Evolutionary conservation across 345 rosid genomes (phyloP), one percentile per base, ranked within the genome.

Genomic region (Eucalyptus caleyi): DNA sequence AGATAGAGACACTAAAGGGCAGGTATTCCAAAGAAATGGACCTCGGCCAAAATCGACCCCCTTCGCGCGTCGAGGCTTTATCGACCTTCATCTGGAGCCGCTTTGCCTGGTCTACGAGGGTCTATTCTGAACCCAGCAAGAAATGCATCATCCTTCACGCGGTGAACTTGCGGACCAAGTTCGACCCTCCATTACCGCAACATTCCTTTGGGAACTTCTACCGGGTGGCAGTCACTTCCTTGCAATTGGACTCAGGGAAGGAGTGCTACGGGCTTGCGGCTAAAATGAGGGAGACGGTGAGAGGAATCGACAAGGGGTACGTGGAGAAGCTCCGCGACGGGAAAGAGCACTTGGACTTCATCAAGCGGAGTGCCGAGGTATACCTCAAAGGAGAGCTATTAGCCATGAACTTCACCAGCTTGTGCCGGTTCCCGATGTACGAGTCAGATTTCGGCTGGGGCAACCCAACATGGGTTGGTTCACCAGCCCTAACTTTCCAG

Each of bases 361-460:
- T 32, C 50, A 86, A 21, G 30, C 53, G 50, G n/a, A 56, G 23
- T 18, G 86, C 51, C 7, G 86, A 89, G 54, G 86, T 87, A 45
- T 87, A 81, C 27, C 81, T 81, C 89, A 88, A 85, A 53, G 88
- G 92, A 53, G 91, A 92, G 87, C 50, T 92, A 50, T 62, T 93
- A 7, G 6, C 86, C 5, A 92, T 94, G 32, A 85, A 37, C 59
- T 87, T 90, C 86, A 89, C 94, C n/a, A 93, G 94, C 91, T 51
- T 89, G 89, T 93, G 93, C 88, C 87, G 90, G 90, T 91, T 92
- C 65, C 93, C 92, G 11, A 21, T 90, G 7, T 93, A 91, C 72
- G 95, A 90, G 42, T 90, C 91, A 23, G 93, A 93, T 67, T 91
- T 93, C 16, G 93, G 92, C 77, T 91, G 92, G 94, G 93, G 93